phyloP scores from a whole-genome alignment of 2,329 filamentous ascomycete genomes.

The Sporothrix dimorphospora region DNA sequence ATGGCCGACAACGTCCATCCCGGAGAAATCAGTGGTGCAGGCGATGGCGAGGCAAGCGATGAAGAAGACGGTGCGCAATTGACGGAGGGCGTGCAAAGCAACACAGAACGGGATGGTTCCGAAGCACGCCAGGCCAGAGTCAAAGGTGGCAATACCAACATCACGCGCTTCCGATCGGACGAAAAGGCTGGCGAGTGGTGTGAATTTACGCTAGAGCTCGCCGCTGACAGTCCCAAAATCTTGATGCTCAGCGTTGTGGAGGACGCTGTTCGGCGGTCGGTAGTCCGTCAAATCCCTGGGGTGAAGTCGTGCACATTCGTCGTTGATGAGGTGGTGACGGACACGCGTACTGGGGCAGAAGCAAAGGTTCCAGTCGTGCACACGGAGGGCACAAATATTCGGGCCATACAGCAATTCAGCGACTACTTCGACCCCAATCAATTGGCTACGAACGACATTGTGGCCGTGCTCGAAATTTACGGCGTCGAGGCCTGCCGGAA shows the following conservation, averaged over 20 bases:
- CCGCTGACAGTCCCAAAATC: slow-evolving; percentile 79
- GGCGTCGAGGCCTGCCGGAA: slow-evolving; percentile 91
- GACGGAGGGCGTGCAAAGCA: slow-evolving; percentile 38
- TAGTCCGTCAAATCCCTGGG: slow-evolving; percentile 84
- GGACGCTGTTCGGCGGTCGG: slow-evolving; percentile 72
- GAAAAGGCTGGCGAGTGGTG: slow-evolving; percentile 73
- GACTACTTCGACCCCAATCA: slow-evolving; percentile 84
- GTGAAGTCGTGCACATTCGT: slow-evolving; percentile 73
- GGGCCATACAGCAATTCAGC: slow-evolving; percentile 86
- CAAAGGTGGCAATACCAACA: slow-evolving; percentile 64
- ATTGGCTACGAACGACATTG: slow-evolving; percentile 91
- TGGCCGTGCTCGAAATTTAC: slow-evolving; percentile 80
- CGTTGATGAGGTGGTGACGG: slow-evolving; percentile 57
- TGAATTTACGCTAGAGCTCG: slow-evolving; percentile 81
- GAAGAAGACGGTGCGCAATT: slow-evolving; percentile 38
- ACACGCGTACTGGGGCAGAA: slow-evolving; percentile 53
- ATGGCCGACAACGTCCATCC: slow-evolving; percentile 29
- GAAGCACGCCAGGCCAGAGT: slow-evolving; percentile 65
- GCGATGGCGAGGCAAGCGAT: neutral
- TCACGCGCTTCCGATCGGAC: slow-evolving; percentile 80
- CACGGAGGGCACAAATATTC: slow-evolving; percentile 83
- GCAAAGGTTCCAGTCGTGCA: slow-evolving; percentile 63
- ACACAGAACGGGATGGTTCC: slow-evolving; percentile 36
- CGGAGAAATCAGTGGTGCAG: neutral
- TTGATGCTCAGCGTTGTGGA: slow-evolving; percentile 92